Evolutionary conservation across 108 stramenopile species (phyloP), one percentile per base, ranked within the genome.

Genomic region (Skeletonema marinoi): DNA sequence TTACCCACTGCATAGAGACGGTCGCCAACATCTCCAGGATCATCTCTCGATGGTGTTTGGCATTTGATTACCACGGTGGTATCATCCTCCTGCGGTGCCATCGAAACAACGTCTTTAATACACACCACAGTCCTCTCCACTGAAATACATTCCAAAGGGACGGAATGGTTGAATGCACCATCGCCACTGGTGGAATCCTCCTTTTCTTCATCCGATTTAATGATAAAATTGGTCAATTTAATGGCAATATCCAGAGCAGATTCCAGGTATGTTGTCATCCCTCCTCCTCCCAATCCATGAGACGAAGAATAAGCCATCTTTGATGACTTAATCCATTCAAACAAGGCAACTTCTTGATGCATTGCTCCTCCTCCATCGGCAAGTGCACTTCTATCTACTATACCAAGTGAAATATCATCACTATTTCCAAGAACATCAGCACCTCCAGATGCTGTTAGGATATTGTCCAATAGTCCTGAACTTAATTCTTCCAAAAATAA

Each of bases 191-290:
- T 46, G 3, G 19, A 64, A 21, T 13, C 32, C 6, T 50, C 32
- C 11, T 56, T 64, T 58, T 38, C 36, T 14, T 42, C 41, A 46
- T 46, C 16, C 44, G 44, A 46, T n/a, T 77, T 60, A 2, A 70
- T 36, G 32, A 77, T 31, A 63, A 10, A 69, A 33, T 77, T 68
- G 1, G 60, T 70, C 17, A 77, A n/a, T 33, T 77, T 77, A 29
- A 77, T 31, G n/a, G 76, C 76, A 70, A 77, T 13, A 6, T 14
- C 35, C n/a, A 77, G 1, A 35, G 76, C 76, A 36, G 61, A 63
- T 25, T 51, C 46, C 19, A 64, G 36, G 29, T 77, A 77, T 42
- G 30, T 12, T 4, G 39, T 19, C 13, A 60, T 38, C 35, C 25
- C 54, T 25, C 54, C 54, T 56, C 9, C n/a, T 46, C 16, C 44